These are phyloP conservation scores for Drechmeria coniospora DNA, from an alignment of 2,329 filamentous ascomycete genomes.

Conservation along the genomic window DNA sequence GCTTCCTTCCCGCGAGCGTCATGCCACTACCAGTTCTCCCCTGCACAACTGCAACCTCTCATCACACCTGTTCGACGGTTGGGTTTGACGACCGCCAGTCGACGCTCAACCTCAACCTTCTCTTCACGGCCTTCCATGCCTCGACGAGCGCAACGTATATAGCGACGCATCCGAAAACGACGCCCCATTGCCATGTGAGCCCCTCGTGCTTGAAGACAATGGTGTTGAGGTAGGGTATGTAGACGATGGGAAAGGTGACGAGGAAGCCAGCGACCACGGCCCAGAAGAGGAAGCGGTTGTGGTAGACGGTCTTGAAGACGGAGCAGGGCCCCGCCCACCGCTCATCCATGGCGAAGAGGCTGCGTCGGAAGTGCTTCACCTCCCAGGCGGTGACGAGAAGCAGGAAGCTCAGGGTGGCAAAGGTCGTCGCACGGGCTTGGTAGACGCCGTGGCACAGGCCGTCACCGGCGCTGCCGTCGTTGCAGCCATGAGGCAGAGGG, in stretches of 20 bases:
- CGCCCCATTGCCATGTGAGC: slow-evolving; percentile 58
- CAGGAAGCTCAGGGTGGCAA: slow-evolving; percentile 52
- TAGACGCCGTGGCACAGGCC: slow-evolving; percentile 44
- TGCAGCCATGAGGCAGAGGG: slow-evolving; percentile 40
- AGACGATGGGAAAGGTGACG: slow-evolving; percentile 46
- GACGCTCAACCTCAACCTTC: slow-evolving; percentile 24
- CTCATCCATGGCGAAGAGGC: slow-evolving; percentile 51
- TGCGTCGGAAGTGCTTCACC: slow-evolving; percentile 54
- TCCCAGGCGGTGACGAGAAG: slow-evolving; percentile 59
- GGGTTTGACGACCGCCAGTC: slow-evolving; percentile 6
- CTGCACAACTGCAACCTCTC: too few species aligned
- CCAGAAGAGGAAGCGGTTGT: slow-evolving; percentile 53
- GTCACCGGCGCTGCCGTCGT: slow-evolving; percentile 29
- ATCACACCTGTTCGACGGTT: too few species aligned
- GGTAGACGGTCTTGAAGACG: slow-evolving; percentile 45
- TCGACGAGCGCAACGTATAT: slow-evolving; percentile 51
- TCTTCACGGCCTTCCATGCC: slow-evolving; percentile 54
- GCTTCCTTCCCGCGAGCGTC: background rate
- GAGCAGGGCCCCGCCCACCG: slow-evolving; percentile 31
- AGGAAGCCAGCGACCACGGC: slow-evolving; percentile 45
- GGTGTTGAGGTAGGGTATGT: slow-evolving; percentile 51
- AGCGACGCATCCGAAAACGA: slow-evolving; percentile 43
- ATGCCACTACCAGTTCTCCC: slow-evolving; percentile 1
- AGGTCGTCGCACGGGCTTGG: slow-evolving; percentile 51
- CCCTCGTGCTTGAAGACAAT: slow-evolving; percentile 54